phyloP scores from a whole-genome alignment of 2,329 filamentous ascomycete genomes.

The Seiridium cupressi region DNA sequence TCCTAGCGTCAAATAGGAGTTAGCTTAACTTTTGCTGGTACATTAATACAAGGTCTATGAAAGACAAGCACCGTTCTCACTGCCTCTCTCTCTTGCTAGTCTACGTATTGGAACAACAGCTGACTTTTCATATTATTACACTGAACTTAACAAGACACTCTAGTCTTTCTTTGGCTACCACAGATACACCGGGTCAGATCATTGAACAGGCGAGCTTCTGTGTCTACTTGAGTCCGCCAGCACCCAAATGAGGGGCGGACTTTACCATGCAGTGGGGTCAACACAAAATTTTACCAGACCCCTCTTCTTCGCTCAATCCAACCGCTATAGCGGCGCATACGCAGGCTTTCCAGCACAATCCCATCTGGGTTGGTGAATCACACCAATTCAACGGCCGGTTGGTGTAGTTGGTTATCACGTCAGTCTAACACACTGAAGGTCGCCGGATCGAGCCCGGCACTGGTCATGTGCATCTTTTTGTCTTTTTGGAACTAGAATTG shows the following conservation, averaged over 20 bases:
- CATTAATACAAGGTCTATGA: no score
- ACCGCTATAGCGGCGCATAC: neutral
- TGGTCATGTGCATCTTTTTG: conserved; percentile 18
- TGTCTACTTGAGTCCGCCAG: neutral
- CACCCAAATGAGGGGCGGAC: neutral
- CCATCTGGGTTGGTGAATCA: conserved; percentile 3
- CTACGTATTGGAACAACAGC: no score
- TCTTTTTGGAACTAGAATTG: neutral
- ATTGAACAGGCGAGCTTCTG: neutral
- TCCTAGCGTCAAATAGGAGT: no score
- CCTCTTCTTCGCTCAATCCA: neutral
- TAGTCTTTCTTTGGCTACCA: no score
- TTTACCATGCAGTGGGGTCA: neutral
- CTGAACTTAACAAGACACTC: no score
- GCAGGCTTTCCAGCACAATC: neutral
- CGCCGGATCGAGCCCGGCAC: conserved; percentile 32
- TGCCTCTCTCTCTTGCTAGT: no score
- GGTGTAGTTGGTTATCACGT: conserved; percentile 47
- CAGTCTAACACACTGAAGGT: conserved; percentile 44
- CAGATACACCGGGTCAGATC: no score
- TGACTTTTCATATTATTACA: no score
- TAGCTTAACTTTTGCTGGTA: no score
- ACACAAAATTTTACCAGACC: neutral
- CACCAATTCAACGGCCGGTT: conserved; percentile 11
- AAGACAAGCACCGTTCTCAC: no score